Base-by-base conservation (phyloP, 495 filamentous ascomycete genomes). In the Penicillium arizonense region DNA sequence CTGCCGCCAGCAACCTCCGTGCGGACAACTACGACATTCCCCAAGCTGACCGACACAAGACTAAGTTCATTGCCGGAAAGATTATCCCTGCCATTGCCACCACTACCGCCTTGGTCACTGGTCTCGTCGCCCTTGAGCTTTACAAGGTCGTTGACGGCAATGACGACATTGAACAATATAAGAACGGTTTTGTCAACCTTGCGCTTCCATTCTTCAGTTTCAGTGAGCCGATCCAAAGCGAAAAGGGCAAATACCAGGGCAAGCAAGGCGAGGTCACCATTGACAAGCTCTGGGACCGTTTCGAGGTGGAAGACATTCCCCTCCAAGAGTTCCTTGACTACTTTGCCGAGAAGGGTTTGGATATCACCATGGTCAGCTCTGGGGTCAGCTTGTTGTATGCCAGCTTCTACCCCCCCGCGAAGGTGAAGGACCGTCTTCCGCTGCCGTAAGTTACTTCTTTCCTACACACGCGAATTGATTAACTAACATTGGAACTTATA, bases 31-130 rank as follows among this genome's bases (percentile, higher is more conserved):
- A 99, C 79, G 91, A 89, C 50, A 99, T 99, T 59, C 80, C 87
- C 55, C 82, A 85, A 54, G 92, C 95, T 0, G 91, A 99, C 63
- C 82, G 89, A 47, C 95, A 97, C 80, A 91, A 91, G 82, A 99
- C 92, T 50, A 99, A 99, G 75, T 97, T 97, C 73, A 97, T 99
- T 72, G 95, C 95, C 21, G 95, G 95, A 66, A 99, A 97, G 80
- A 99, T 99, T 60, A 97, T 99, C 59, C 95, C 95, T 30, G 95
- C 95, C 38, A 99, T 99, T 73, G 95, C 91, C 48, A 98, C 94
- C 12, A 96, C 95, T 11, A 99, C 95, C 16, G 92, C 95, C 10
- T 77, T 99, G 20, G 92, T 97, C 35, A 97, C 95, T 2, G 95
- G 95, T 47, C 78, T 99, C 30, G 92, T 97, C 39, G 79, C 92